A percentile compares a stretch with the other conserved stretches of the same genome.
These are phyloP conservation scores for Bruguiera hainesii DNA, from an alignment of 441 rosid genomes.

Conservation along the genomic window DNA sequence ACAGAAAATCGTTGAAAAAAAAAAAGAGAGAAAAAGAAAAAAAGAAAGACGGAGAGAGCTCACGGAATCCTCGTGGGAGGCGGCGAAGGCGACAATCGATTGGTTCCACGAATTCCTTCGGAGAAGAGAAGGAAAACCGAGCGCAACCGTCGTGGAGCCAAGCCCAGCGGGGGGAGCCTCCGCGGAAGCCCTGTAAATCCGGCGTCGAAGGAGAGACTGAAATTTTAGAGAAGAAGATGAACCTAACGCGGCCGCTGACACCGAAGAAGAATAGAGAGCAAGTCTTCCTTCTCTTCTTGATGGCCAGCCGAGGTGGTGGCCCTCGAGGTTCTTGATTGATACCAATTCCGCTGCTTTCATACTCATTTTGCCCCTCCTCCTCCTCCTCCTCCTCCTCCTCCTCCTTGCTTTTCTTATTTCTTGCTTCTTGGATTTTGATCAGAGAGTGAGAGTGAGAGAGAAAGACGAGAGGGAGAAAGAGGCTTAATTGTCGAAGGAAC, in stretches of 20 bases:
- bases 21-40: not conserved
- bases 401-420: no score
- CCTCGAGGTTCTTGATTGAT: not conserved
- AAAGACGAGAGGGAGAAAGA: not conserved
- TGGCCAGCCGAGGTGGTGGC: not conserved
- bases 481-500: not conserved
- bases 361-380: not conserved
- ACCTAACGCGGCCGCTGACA: no score
- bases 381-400: not conserved
- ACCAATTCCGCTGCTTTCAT: not conserved
- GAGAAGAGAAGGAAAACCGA: conserved; percentile 30
- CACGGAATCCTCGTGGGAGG: conserved; percentile 78
- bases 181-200: conserved; percentile 23
- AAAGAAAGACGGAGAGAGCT: conserved; percentile 9
- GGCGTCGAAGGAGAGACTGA: conserved; percentile 20
- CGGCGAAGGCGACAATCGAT: conserved; percentile 44
- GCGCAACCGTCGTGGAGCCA: conserved; percentile 10
- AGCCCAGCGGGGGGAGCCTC: conserved; percentile 29
- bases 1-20: not conserved
- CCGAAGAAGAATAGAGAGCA: conserved; percentile 3
- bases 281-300: not conserved
- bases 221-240: conserved; percentile 29
- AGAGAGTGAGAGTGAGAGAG: no score
- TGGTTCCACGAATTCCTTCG: conserved; percentile 27
- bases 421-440: no score